Evolutionary conservation across 805 yeast species (phyloP), one percentile per base, ranked within the genome.

Genomic region (Suhomyces xylopsoci): DNA sequence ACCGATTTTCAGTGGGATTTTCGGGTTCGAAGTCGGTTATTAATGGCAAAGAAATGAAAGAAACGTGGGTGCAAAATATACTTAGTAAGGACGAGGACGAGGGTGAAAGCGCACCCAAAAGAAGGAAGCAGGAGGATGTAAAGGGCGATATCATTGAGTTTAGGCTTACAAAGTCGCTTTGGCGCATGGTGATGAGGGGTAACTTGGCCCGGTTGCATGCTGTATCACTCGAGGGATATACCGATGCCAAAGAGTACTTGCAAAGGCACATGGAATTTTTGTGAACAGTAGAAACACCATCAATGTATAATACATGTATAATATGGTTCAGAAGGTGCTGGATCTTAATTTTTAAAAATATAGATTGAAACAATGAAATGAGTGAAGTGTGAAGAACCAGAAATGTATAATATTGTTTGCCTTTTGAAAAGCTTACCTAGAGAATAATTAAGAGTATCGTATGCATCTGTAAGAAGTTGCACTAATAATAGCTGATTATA

Each of bases 141-240:
- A 54, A 47, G 15, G 78, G 78, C 3, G 78, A 74, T 42, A 63
- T 75, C 2, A 69, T 80, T n/a, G 79, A 76, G 51, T 66, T 81
- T 45, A 70, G 69, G 49, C 42, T 81, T 6, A 54, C 67, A 12
- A 70, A 68, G 53, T 74, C 81, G 1, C 72, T 76, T 52, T 81
- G 82, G 82, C 64, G 69, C 20, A 48, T 71, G 32, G 49, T 62
- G 19, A 56, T 62, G 55, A 56, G 67, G 17, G 69, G 67, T 0
- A 55, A 60, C 22, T 53, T 53, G 24, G 51, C 61, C 1, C 55
- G 69, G 32, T 54, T 72, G 19, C 71, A 69, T 24, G 69, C 66
- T 2, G 69, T 72, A 1, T 50, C 63, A 4, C 47, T 72, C 12
- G 68, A 67, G 47, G 77, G 71, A 3, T 53, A 60, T 3, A 64